phyloP scores from a whole-genome alignment of 306 rosid genomes.

The Phaseolus lunatus region DNA sequence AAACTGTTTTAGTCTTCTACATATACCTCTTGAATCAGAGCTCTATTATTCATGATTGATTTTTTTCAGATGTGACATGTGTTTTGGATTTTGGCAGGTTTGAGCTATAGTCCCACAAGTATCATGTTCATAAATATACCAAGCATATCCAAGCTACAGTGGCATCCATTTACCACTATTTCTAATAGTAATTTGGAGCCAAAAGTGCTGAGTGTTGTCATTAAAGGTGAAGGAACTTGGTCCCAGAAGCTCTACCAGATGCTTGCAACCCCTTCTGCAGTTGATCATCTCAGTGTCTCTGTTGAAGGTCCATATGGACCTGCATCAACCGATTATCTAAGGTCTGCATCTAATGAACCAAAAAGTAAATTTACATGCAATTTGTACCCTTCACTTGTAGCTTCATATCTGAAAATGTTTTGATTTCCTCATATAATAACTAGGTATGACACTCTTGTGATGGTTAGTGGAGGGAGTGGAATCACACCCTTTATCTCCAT shows the following conservation, averaged over 20 bases:
- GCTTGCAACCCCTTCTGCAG: conserved; percentile 56
- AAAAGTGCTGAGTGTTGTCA: conserved; percentile 58
- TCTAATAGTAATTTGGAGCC: conserved; percentile 67
- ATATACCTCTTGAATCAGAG: neutral
- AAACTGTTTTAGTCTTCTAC: neutral
- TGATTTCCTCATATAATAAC: neutral
- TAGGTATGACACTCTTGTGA: conserved; percentile 64
- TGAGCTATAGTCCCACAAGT: conserved; percentile 70
- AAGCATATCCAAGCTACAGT: conserved; percentile 72
- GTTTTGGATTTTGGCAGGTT: conserved; percentile 43
- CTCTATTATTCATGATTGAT: neutral
- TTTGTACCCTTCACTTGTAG: conserved; percentile 8
- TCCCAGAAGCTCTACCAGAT: conserved; percentile 60
- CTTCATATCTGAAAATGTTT: neutral
- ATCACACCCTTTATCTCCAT: conserved; percentile 81
- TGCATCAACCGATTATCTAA: conserved; percentile 57
- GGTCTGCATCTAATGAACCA: conserved; percentile 45
- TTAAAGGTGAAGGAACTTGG: conserved; percentile 78
- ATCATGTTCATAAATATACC: conserved; percentile 69
- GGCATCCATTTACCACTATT: conserved; percentile 85
- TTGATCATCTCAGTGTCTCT: conserved; percentile 55
- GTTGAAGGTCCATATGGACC: conserved; percentile 89
- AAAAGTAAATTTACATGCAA: neutral
- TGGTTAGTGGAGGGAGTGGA: conserved; percentile 87
- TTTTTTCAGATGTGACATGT: neutral